A percentile compares a stretch with the other conserved stretches of the same genome.
Conservation (phyloP, 495 filamentous ascomycete genomes). For the Diplogelasinospora grovesii region DNA sequence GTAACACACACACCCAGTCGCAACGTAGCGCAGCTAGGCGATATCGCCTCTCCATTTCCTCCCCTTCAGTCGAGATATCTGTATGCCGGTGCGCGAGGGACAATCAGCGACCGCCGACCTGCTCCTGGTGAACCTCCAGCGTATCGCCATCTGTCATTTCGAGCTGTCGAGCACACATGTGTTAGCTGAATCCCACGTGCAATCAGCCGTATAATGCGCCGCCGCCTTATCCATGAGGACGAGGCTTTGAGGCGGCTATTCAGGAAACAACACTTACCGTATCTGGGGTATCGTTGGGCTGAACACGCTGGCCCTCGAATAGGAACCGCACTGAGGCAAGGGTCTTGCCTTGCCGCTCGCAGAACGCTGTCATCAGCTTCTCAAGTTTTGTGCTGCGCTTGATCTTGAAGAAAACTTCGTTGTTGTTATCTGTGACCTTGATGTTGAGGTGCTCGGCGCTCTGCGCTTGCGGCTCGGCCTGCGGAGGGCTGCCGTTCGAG, state of each 20-base stretch:
- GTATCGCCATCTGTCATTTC: conserved; percentile 97
- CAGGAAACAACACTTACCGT: conserved; percentile 56
- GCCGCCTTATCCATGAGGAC: too few species aligned
- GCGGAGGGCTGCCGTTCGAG: conserved; percentile 52
- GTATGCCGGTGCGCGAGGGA: background rate
- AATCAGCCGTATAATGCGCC: too few species aligned
- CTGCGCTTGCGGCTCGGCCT: conserved; percentile 37
- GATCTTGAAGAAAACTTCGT: conserved; percentile 99
- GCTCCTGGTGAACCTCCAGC: conserved; percentile 96
- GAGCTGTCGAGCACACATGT: too few species aligned
- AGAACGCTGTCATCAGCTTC: conserved; percentile 99
- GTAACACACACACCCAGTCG: too few species aligned
- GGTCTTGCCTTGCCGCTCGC: conserved; percentile 89
- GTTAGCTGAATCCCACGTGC: too few species aligned
- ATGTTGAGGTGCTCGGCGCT: conserved; percentile 86
- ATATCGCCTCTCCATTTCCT: background rate
- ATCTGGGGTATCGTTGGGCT: conserved; percentile 83
- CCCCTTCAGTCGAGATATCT: background rate
- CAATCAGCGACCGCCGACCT: conserved; percentile 73
- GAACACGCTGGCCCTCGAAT: conserved; percentile 89
- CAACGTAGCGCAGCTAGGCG: too few species aligned
- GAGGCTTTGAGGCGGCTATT: too few species aligned
- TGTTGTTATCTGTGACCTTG: conserved; percentile 99
- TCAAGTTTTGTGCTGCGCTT: conserved; percentile 93
- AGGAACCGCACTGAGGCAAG: conserved; percentile 82